Evolutionary conservation across 2,329 filamentous ascomycete genomes (phyloP), one percentile per base, ranked within the genome.

Genomic region (Talaromyces rugulosus): DNA sequence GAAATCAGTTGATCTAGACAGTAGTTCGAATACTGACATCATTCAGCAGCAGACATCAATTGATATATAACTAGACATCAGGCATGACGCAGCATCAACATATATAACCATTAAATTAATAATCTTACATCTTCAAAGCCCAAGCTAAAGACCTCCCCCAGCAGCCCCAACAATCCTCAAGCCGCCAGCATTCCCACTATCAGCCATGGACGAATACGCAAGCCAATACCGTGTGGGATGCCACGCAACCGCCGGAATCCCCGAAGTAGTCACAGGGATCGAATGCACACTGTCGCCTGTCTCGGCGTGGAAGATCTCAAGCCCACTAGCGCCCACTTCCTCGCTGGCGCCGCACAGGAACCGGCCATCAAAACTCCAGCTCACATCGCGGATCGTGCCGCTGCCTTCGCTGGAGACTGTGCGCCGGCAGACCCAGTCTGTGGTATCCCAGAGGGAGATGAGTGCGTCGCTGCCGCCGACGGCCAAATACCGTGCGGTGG

Each of bases 281-380:
- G 77, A 81, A 61, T 79, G 76, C 4, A 82, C 78, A 40, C 75
- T 78, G 62, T 82, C 80, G 2, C 80, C 80, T 0, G 77, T 79
- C 66, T 82, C 80, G 8, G 79, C 80, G 65, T 82, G 80, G 68
- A 80, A 81, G 50, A 82, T 79, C 64, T 82, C 80, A 44, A 82
- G 67, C 0, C 79, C 79, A 50, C 72, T 72, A 53, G 75, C 75
- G 34, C 75, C 77, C 8, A 71, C 70, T 68, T 82, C 80, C 63
- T 82, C 80, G 60, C 78, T 80, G 16, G 79, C 78, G 16, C 79
- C 79, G 40, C 78, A 77, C 23, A 82, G 69, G 65, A 79, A 82
- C 30, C 80, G 73, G 1, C 80, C 80, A 64, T 82, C 80, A 66
- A 80, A 82, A 64, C 79, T 81, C 76, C 80, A 82, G 66, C 78